Conservation (phyloP, 257 asterid genomes). For the Solanum clarkiae region DNA sequence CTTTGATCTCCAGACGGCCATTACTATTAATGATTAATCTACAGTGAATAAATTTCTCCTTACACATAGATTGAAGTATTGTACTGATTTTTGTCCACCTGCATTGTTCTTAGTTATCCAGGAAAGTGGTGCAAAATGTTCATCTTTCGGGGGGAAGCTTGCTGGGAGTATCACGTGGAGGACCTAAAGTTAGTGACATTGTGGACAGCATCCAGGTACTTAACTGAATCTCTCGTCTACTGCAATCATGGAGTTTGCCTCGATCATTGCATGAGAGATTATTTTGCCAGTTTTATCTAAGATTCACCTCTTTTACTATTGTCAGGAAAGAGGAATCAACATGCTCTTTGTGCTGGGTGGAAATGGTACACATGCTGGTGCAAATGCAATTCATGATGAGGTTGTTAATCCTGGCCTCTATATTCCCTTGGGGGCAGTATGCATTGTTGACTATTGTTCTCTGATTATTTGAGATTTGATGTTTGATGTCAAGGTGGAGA, state of each 20-base stretch:
- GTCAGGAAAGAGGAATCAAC: slow-evolving; percentile 83
- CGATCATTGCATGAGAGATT: background rate
- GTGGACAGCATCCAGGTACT: slow-evolving; percentile 83
- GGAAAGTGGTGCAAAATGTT: slow-evolving; percentile 84
- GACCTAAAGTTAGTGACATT: slow-evolving; percentile 68
- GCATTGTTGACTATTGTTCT: background rate
- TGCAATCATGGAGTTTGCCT: background rate
- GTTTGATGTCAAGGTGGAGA: background rate
- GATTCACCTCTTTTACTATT: slow-evolving; percentile 9
- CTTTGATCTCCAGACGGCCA: background rate
- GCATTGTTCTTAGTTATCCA: slow-evolving; percentile 44
- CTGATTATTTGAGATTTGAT: background rate
- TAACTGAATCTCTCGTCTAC: background rate
- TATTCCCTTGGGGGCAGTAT: background rate
- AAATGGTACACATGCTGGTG: slow-evolving; percentile 98
- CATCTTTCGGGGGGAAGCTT: slow-evolving; percentile 98
- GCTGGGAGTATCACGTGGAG: slow-evolving; percentile 97
- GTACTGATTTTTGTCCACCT: background rate
- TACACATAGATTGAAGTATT: background rate
- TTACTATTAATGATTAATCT: background rate
- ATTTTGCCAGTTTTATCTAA: background rate
- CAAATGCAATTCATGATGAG: slow-evolving; percentile 93
- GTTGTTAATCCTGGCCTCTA: slow-evolving; percentile 20
- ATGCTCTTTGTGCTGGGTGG: slow-evolving; percentile 98
- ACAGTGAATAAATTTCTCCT: background rate